Evolutionary conservation across 345 rosid species (phyloP).

Genomic region (Clausena lansium): DNA sequence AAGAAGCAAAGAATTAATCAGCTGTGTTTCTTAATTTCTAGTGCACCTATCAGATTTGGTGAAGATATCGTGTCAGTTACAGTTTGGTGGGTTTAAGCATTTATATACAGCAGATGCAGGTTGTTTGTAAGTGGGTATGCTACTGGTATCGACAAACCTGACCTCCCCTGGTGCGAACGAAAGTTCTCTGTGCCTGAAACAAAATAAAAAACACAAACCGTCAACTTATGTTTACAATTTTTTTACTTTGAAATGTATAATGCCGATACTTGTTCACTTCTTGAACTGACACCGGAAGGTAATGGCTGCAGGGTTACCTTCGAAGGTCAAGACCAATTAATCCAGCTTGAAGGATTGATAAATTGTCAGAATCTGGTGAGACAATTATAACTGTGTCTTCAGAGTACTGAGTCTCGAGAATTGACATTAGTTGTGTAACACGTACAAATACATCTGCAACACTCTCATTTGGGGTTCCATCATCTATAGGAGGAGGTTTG

Average conservation of each 20-base stretch:
- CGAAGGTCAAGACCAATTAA: constrained; percentile 80
- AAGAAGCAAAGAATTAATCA: neutral
- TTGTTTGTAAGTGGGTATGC: constrained; percentile 80
- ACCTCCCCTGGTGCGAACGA: constrained; percentile 78
- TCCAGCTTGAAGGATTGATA: constrained; percentile 83
- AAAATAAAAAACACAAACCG: neutral
- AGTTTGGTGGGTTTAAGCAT: constrained; percentile 76
- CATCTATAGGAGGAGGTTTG: constrained; percentile 86
- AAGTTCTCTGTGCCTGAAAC: constrained; percentile 72
- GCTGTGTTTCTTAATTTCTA: too few relatives aligned
- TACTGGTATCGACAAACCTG: constrained; percentile 61
- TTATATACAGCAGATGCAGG: constrained; percentile 84
- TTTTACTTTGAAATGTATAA: neutral
- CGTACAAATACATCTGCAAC: constrained; percentile 88
- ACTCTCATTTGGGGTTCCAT: constrained; percentile 95
- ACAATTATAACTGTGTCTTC: constrained; percentile 67
- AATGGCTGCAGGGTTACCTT: constrained; percentile 36
- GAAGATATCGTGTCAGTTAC: constrained; percentile 36
- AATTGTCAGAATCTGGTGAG: constrained; percentile 91
- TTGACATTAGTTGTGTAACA: constrained; percentile 87
- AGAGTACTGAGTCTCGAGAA: constrained; percentile 91
- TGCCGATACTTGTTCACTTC: neutral
- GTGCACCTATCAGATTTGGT: neutral
- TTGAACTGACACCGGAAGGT: neutral
- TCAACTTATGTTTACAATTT: neutral